These are phyloP conservation scores for Aeschynomene evenia DNA, from an alignment of 306 rosid species.

Conservation along the genomic window DNA sequence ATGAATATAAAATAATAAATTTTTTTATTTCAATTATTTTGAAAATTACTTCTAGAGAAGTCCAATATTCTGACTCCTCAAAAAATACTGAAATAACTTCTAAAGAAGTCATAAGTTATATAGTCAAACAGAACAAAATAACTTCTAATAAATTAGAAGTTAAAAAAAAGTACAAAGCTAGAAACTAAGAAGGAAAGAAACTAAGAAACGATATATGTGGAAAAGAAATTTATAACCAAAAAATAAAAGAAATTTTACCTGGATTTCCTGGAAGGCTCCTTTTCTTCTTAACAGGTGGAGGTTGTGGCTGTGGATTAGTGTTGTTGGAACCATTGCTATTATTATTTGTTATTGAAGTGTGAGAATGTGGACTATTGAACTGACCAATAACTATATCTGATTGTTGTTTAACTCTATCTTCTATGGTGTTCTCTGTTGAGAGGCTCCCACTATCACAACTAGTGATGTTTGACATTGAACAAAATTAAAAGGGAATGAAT, in stretches of 20 bases:
- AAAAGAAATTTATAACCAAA: neutral
- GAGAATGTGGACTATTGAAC: constrained; percentile 59
- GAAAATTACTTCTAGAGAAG: too few species aligned
- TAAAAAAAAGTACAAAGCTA: too few species aligned
- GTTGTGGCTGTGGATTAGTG: constrained; percentile 40
- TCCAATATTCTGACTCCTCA: too few species aligned
- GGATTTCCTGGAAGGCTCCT: constrained; percentile 93
- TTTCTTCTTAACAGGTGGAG: constrained; percentile 62
- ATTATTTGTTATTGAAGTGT: constrained; percentile 45
- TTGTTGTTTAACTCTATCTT: constrained; percentile 42
- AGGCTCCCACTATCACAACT: constrained; percentile 74
- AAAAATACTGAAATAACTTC: too few species aligned
- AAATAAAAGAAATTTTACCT: constrained; percentile 40
- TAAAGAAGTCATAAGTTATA: too few species aligned
- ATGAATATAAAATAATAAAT: too few species aligned
- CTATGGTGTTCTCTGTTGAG: constrained; percentile 59
- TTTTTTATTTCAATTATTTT: too few species aligned
- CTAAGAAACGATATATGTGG: neutral
- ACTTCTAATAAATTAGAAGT: too few species aligned
- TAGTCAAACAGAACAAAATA: too few species aligned
- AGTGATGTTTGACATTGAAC: constrained; percentile 81
- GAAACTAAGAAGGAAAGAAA: neutral
- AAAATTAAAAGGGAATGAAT: constrained; percentile 27
- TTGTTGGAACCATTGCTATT: constrained; percentile 60
- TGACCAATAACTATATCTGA: constrained; percentile 44